phyloP scores from a whole-genome alignment of 78 protist genomes.

The Cavenderia fasciculata region DNA sequence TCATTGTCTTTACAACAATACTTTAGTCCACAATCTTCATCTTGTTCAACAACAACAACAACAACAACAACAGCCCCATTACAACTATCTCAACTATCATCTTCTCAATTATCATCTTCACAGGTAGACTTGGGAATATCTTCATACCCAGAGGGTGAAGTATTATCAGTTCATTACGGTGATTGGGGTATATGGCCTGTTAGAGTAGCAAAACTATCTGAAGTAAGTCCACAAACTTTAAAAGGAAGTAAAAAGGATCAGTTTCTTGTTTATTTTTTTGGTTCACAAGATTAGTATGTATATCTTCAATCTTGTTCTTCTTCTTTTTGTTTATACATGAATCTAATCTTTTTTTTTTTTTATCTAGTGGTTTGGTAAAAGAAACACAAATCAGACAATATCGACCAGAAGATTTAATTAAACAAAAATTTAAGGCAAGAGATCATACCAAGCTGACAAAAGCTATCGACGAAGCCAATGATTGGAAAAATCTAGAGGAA shows the following conservation, averaged over 20 bases:
- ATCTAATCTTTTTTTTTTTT: not conserved
- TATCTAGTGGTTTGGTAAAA: constrained; percentile 41
- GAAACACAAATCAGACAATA: constrained; percentile 31
- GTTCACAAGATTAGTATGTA: constrained; percentile 62
- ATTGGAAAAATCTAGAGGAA: not conserved
- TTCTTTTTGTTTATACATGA: not conserved
- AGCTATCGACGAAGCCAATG: constrained; percentile 43
- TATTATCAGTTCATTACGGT: constrained; percentile 26
- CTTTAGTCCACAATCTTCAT: too few relatives aligned
- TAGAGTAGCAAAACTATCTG: constrained; percentile 4
- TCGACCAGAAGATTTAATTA: not conserved
- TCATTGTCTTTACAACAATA: too few relatives aligned
- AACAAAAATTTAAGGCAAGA: constrained; percentile 30
- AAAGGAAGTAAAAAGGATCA: constrained; percentile 13
- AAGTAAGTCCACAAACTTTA: constrained; percentile 5
- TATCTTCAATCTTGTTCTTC: not conserved
- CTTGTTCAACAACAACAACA: too few relatives aligned
- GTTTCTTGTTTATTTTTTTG: constrained; percentile 45
- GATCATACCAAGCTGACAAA: constrained; percentile 38
- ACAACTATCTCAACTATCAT: too few relatives aligned
- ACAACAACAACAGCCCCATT: too few relatives aligned
- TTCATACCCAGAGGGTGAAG: constrained; percentile 26
- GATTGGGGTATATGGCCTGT: constrained; percentile 68
- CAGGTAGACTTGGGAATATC: too few relatives aligned
- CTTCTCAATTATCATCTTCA: too few relatives aligned